Percentiles rank a stretch among this genome's conserved stretches.
These are phyloP conservation scores for Wickerhamomyces chaumierensis DNA, from an alignment of 805 yeast genomes.

Conservation along the genomic window DNA sequence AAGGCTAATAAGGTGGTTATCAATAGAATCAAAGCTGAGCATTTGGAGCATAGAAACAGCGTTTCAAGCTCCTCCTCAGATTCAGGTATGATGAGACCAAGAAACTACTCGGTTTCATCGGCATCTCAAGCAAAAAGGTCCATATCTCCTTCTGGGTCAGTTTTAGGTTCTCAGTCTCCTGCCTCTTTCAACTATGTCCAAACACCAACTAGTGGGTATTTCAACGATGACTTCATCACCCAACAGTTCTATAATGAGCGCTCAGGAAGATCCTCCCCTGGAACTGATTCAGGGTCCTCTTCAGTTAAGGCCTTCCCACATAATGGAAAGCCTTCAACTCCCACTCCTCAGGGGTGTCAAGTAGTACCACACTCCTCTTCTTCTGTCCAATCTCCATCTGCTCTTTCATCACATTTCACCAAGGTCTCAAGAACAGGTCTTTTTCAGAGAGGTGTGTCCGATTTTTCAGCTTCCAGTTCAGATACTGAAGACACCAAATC, in stretches of 20 bases:
- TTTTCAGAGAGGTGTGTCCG: slow-evolving; percentile 19
- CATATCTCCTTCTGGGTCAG: slow-evolving; percentile 28
- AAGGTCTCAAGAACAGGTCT: slow-evolving; percentile 11
- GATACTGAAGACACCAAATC: slow-evolving; percentile 51
- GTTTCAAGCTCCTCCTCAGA: slow-evolving; percentile 26
- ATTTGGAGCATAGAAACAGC: slow-evolving; percentile 34
- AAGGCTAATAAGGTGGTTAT: slow-evolving; percentile 91
- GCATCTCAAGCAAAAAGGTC: slow-evolving; percentile 35
- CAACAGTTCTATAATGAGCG: slow-evolving; percentile 10
- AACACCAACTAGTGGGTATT: slow-evolving; percentile 18
- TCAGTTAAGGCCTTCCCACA: slow-evolving; percentile 7
- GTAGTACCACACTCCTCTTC: too few relatives aligned
- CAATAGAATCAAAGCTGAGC: slow-evolving; percentile 76
- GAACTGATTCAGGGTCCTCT: slow-evolving; percentile 21
- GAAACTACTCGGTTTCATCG: slow-evolving; percentile 20
- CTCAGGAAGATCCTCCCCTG: slow-evolving; percentile 24
- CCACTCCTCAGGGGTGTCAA: too few relatives aligned
- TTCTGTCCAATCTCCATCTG: slow-evolving; percentile 1
- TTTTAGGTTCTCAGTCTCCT: slow-evolving; percentile 23
- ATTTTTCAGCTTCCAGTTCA: slow-evolving; percentile 42
- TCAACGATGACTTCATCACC: slow-evolving; percentile 19
- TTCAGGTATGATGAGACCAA: slow-evolving; percentile 15
- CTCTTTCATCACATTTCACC: not conserved
- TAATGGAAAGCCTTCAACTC: slow-evolving; percentile 12
- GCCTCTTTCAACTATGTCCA: slow-evolving; percentile 12